Percentiles rank a stretch among this genome's conserved stretches.
Evolutionary conservation across 169 alveolate genomes (phyloP).

Genomic region (Plasmodium vivax): DNA sequence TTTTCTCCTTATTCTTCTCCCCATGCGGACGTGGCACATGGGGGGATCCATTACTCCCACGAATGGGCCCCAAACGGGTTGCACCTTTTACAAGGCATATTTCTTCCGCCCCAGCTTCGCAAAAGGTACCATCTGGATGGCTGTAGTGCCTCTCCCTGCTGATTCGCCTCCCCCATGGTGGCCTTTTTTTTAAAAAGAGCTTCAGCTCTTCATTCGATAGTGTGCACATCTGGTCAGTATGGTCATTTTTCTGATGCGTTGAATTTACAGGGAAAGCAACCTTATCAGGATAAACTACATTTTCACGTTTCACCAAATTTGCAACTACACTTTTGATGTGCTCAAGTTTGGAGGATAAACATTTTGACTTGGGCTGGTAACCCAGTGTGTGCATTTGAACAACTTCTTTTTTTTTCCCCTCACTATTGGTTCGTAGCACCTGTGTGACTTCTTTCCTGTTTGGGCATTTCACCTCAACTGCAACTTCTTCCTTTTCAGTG

Average conservation of each 20-base stretch:
- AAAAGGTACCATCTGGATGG: neutral
- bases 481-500: neutral
- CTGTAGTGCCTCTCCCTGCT: neutral
- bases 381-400: neutral
- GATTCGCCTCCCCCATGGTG: neutral
- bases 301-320: neutral
- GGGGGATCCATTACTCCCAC: neutral
- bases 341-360: neutral
- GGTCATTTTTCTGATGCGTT: neutral
- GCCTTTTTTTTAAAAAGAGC: neutral
- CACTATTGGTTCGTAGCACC: neutral
- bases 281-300: neutral
- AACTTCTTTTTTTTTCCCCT: neutral
- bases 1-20: neutral
- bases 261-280: neutral
- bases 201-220: slow-evolving; percentile 1
- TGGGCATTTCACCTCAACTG: neutral
- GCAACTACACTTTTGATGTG: neutral
- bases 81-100: neutral
- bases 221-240: neutral
- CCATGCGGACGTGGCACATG: neutral
- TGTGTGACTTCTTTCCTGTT: neutral
- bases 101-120: neutral
- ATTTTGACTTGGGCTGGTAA: neutral
- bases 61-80: neutral